Evolutionary conservation across 176 grass and related monocot genomes (phyloP).

Genomic region (Ananas comosus): DNA sequence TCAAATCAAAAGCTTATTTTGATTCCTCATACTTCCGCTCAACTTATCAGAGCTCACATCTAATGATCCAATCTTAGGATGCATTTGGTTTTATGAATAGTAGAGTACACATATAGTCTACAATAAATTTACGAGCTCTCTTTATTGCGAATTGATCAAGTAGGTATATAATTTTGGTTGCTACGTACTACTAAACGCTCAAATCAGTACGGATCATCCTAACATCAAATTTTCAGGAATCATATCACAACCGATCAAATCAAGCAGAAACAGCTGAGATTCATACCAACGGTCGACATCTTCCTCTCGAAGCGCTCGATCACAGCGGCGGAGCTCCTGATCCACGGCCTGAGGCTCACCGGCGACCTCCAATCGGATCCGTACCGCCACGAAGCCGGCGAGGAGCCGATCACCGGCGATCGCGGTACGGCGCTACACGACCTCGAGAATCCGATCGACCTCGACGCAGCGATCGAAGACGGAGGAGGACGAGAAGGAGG

Average conservation of each 20-base stretch:
- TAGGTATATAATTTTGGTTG: no score
- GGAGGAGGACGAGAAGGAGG: neutral
- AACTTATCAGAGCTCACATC: no score
- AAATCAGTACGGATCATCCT: neutral
- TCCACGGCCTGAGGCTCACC: constrained; percentile 20
- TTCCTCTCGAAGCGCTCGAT: constrained; percentile 49
- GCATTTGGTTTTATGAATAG: no score
- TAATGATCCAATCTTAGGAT: no score
- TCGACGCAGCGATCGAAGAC: constrained; percentile 1
- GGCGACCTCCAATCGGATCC: constrained; percentile 8
- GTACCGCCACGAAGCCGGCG: neutral
- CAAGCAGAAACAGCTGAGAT: neutral
- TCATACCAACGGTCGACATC: constrained; percentile 59
- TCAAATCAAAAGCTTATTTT: no score
- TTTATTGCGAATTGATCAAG: no score
- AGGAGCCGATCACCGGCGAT: neutral
- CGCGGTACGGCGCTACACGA: constrained; percentile 11
- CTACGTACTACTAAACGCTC: no score
- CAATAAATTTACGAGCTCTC: no score
- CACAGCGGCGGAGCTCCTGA: constrained; percentile 29
- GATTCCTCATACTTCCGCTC: no score
- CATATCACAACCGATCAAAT: neutral
- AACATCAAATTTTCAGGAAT: neutral
- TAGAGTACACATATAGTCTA: no score
- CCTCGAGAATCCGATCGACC: constrained; percentile 14